A percentile compares a stretch with the other conserved stretches of the same genome.
Conservation (phyloP, 2,329 filamentous ascomycete genomes). For the Colletotrichum acutatum region DNA sequence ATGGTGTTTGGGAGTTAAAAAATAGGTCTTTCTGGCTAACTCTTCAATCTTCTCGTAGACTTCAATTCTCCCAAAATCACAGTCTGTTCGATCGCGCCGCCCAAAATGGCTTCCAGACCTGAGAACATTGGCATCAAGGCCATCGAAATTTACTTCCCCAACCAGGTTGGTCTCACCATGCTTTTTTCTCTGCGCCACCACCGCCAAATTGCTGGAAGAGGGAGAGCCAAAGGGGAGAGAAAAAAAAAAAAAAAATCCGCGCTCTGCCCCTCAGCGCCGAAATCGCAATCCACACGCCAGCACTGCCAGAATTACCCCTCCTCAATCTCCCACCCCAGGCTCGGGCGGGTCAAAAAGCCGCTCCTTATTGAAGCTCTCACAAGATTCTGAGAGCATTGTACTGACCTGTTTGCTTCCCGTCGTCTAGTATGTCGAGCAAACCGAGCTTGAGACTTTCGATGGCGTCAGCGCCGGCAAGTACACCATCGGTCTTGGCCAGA, state of each 20-base stretch:
- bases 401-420: neutral
- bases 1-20: conserved; percentile 24
- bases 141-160: conserved; percentile 90
- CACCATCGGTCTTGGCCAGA: conserved; percentile 91
- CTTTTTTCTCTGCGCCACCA: conserved; percentile 24
- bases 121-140: conserved; percentile 93
- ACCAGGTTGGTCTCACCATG: conserved; percentile 72
- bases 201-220: neutral
- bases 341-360: neutral
- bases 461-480: conserved; percentile 85
- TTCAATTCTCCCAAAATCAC: neutral
- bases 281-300: conserved; percentile 32
- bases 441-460: conserved; percentile 87
- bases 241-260: neutral
- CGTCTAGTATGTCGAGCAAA: conserved; percentile 82
- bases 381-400: neutral
- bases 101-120: conserved; percentile 77
- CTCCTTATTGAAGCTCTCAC: neutral
- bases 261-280: conserved; percentile 33
- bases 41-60: neutral
- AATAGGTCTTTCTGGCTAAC: conserved; percentile 21
- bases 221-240: neutral
- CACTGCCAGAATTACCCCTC: conserved; percentile 3
- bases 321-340: conserved; percentile 37
- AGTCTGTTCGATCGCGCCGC: conserved; percentile 2